Percentiles rank a stretch among this genome's conserved stretches.
phyloP scores from a whole-genome alignment of 2,329 filamentous ascomycete genomes.

The Meredithiella fracta region DNA sequence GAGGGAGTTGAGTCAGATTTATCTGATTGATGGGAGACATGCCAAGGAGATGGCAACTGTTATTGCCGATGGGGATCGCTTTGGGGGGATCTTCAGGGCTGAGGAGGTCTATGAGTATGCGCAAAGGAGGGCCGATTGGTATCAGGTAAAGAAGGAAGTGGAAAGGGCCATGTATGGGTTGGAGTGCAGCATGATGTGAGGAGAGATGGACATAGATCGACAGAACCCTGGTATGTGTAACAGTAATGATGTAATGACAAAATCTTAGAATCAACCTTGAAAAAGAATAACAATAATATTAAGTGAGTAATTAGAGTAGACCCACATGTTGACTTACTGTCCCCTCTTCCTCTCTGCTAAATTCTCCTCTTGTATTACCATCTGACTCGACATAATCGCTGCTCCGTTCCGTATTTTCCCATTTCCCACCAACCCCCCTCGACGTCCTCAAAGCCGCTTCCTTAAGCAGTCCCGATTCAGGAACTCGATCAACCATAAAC shows the following conservation, averaged over 20 bases:
- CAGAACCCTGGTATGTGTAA: not conserved
- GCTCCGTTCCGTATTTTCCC: too few species aligned
- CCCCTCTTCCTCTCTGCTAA: too few species aligned
- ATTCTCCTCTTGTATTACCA: too few species aligned
- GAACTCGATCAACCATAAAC: conserved; percentile 33
- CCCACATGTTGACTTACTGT: too few species aligned
- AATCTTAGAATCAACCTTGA: not conserved
- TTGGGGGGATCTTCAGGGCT: conserved; percentile 79
- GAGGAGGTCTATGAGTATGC: conserved; percentile 98
- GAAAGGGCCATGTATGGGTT: conserved; percentile 96
- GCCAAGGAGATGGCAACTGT: conserved; percentile 91
- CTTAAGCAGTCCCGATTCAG: not conserved
- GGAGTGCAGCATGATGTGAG: conserved; percentile 71
- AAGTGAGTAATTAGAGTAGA: too few species aligned
- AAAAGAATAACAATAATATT: not conserved
- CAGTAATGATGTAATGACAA: not conserved
- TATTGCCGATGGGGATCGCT: conserved; percentile 80
- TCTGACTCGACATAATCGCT: too few species aligned
- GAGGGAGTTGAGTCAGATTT: conserved; percentile 86
- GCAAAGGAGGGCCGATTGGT: conserved; percentile 88
- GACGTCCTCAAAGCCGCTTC: not conserved
- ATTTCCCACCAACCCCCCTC: not conserved
- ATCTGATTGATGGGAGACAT: conserved; percentile 65
- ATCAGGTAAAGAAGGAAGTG: conserved; percentile 69
- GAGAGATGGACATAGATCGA: too few species aligned